phyloP scores from a whole-genome alignment of 2,329 filamentous ascomycete genomes.

The Cyclaneusma minus region DNA sequence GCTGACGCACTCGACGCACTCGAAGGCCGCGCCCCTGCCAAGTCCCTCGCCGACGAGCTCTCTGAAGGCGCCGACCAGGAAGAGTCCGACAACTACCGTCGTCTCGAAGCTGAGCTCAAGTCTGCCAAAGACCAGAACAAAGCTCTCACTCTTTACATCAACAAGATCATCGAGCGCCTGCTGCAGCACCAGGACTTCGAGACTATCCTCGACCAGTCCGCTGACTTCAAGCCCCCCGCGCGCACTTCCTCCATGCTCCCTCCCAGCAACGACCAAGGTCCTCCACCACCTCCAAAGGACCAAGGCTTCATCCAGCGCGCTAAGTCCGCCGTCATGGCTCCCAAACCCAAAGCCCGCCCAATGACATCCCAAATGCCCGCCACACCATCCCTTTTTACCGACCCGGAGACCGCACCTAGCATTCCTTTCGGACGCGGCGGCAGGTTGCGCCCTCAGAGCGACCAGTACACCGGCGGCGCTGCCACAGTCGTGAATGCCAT shows the following conservation, averaged over 20 bases:
- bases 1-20: slow-evolving; percentile 49
- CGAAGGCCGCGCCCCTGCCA: slow-evolving; percentile 38
- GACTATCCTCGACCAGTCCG: slow-evolving; percentile 73
- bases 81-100: slow-evolving; percentile 45
- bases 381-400: slow-evolving; percentile 30
- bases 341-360: slow-evolving; percentile 34
- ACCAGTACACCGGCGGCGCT: slow-evolving; percentile 40
- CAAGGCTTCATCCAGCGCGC: slow-evolving; percentile 38
- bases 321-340: slow-evolving; percentile 40
- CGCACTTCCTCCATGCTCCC: too few species aligned
- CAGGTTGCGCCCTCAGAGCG: slow-evolving; percentile 39
- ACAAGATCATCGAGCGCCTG: slow-evolving; percentile 94
- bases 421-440: slow-evolving; percentile 52
- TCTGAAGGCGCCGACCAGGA: slow-evolving; percentile 48
- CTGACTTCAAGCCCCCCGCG: slow-evolving; percentile 39
- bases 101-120: slow-evolving; percentile 65
- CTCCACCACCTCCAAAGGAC: slow-evolving; percentile 46
- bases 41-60: slow-evolving; percentile 78
- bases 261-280: slow-evolving; percentile 76
- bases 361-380: slow-evolving; percentile 40
- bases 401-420: slow-evolving; percentile 60
- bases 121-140: slow-evolving; percentile 87
- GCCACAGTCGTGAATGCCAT: slow-evolving; percentile 75
- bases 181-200: slow-evolving; percentile 92
- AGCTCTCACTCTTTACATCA: slow-evolving; percentile 92